Evolutionary conservation across 495 filamentous ascomycete genomes (phyloP), one percentile per base, ranked within the genome.

Genomic region (Penicillium roqueforti): DNA sequence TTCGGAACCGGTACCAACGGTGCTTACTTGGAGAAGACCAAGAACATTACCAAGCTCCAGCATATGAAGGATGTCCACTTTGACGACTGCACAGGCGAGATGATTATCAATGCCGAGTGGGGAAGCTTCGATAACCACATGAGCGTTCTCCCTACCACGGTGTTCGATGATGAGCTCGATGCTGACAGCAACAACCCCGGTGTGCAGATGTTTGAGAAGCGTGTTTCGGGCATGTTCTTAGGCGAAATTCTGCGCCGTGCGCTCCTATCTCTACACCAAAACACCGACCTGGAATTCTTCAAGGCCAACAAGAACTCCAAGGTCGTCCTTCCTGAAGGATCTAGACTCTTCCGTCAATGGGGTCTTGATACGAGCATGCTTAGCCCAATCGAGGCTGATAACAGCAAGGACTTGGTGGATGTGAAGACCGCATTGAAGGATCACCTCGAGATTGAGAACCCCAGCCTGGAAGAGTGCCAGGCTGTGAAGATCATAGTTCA

Each of bases 41-140:
- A 75, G 23, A 76, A 69, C 40, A 62, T 81, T 26, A 76, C 69
- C 40, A 81, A 81, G 63, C 62, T 81, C 40, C 48, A 60, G 29
- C 58, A 65, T 11, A 74, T 75, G 41, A 67, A 77, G 46, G 70
- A 71, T 49, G 73, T 70, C 25, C 79, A 85, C 19, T 95, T 87
- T 59, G 91, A 97, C 69, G 82, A 80, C 42, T 84, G 82, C 4
- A 95, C 92, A 0, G 91, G 91, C 18, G 82, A 92, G 51, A 98
- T 98, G 93, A 90, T 98, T 51, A 83, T 98, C 68, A 98, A 98
- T 71, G 92, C 90, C 3, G 93, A 98, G 74, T 98, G 93, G 93
- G 93, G 93, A 49, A 95, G 89, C 53, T 98, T 98, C 62, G 93
- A 98, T 73, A 98, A 97, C 76, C 80, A 87, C 56, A 80, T 97